Percentiles rank a stretch among this genome's conserved stretches.
Evolutionary conservation across 2,329 filamentous ascomycete genomes (phyloP).

Genomic region (Pezizomycotina sp.): DNA sequence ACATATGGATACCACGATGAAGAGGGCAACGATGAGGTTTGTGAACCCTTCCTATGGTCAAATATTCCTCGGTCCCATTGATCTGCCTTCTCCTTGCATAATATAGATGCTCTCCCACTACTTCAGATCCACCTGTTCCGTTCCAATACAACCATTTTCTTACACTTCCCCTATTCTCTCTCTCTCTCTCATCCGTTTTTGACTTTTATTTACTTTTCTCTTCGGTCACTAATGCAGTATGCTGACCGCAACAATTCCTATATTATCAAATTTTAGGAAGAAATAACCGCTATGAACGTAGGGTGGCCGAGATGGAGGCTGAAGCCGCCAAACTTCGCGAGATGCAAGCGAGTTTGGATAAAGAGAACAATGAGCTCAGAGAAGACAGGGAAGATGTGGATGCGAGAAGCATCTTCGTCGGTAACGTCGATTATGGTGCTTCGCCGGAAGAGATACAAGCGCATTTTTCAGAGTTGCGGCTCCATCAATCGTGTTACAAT

Average conservation of each 20-base stretch:
- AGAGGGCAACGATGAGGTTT: too few relatives aligned
- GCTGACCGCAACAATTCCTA: slow-evolving; percentile 1
- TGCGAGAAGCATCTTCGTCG: slow-evolving; percentile 88
- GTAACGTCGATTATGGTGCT: slow-evolving; percentile 94
- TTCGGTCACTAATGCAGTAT: too few relatives aligned
- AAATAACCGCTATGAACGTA: slow-evolving; percentile 75
- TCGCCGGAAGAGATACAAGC: slow-evolving; percentile 96
- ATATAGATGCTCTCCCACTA: too few relatives aligned
- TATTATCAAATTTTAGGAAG: slow-evolving; percentile 47
- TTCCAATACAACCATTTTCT: too few relatives aligned
- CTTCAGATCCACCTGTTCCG: too few relatives aligned
- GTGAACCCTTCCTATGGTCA: too few relatives aligned
- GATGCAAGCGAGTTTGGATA: slow-evolving; percentile 74
- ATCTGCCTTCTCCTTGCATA: too few relatives aligned
- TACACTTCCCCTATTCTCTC: too few relatives aligned
- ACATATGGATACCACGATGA: too few relatives aligned
- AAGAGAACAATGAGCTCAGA: slow-evolving; percentile 63
- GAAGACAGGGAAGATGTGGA: slow-evolving; percentile 96
- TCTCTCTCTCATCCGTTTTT: too few relatives aligned
- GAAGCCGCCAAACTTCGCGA: slow-evolving; percentile 73
- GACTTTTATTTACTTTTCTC: too few relatives aligned
- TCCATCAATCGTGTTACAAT: slow-evolving; percentile 98
- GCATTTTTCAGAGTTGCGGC: slow-evolving; percentile 91
- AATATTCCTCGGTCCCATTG: too few relatives aligned
- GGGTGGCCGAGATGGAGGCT: slow-evolving; percentile 82